phyloP scores from a whole-genome alignment of 1,139 yeast species.

The Scheffersomyces cryptocercus region DNA sequence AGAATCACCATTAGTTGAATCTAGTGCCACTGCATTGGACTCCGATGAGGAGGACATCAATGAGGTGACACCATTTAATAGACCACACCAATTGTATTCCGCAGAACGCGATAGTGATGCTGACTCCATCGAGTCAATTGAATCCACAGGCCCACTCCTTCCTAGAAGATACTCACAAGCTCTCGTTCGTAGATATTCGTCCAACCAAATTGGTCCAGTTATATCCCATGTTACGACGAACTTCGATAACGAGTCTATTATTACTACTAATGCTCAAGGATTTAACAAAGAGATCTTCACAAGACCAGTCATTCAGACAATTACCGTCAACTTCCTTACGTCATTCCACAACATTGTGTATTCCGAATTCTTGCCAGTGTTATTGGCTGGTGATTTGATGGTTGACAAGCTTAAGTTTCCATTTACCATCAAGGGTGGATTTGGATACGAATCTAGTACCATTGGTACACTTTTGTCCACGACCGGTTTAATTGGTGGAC shows the following conservation, averaged over 20 bases:
- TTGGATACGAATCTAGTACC: slow-evolving; percentile 19
- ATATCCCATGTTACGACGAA: slow-evolving; percentile 1
- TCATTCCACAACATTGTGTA: slow-evolving; percentile 21
- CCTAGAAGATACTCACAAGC: slow-evolving; percentile 10
- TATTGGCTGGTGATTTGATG: slow-evolving; percentile 20
- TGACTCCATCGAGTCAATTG: slow-evolving; percentile 2
- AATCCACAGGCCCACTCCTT: slow-evolving; percentile 8
- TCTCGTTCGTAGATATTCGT: slow-evolving; percentile 18
- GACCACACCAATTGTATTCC: slow-evolving; percentile 1
- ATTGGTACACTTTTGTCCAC: slow-evolving; percentile 27
- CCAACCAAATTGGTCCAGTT: slow-evolving; percentile 5
- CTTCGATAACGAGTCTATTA: slow-evolving; percentile 1
- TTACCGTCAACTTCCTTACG: slow-evolving; percentile 18
- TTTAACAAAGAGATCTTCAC: slow-evolving; percentile 17
- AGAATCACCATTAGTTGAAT: background rate
- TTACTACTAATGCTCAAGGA: slow-evolving; percentile 1
- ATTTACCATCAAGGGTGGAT: slow-evolving; percentile 21
- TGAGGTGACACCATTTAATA: slow-evolving; percentile 1
- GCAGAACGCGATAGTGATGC: background rate
- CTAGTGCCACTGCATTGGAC: background rate
- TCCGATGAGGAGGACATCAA: background rate
- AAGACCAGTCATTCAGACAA: slow-evolving; percentile 21
- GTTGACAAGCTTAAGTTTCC: slow-evolving; percentile 17
- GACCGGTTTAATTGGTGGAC: slow-evolving; percentile 26
- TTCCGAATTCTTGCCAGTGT: slow-evolving; percentile 24